Conservation (phyloP, 1,284 basidiomycete species). For the Apiotrichum sp. region DNA sequence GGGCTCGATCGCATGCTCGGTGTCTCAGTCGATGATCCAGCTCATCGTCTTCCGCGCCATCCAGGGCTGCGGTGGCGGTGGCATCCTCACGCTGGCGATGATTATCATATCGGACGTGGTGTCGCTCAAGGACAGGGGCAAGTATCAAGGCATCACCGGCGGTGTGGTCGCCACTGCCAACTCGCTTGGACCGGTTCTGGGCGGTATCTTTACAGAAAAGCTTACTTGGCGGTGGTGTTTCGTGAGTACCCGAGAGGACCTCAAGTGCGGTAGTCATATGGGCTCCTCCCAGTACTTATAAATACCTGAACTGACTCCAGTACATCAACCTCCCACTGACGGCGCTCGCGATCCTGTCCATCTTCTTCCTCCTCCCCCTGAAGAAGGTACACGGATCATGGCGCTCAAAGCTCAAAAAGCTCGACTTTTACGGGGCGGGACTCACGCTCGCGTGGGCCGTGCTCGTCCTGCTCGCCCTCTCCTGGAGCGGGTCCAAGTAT, state of each 20-base stretch:
- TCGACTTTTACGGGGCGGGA: conserved; percentile 60
- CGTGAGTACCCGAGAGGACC: conserved; percentile 2
- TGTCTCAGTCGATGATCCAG: conserved; percentile 57
- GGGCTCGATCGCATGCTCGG: conserved; percentile 49
- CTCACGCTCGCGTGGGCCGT: conserved; percentile 58
- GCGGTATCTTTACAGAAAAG: conserved; percentile 35
- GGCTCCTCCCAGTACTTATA: too few species aligned
- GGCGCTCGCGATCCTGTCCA: conserved; percentile 51
- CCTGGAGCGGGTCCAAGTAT: conserved; percentile 65
- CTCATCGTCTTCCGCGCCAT: conserved; percentile 60
- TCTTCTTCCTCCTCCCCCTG: conserved; percentile 59
- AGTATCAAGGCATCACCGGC: conserved; percentile 42
- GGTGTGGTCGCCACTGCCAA: conserved; percentile 36
- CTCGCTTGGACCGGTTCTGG: conserved; percentile 40
- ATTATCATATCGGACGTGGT: conserved; percentile 34
- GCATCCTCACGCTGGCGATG: conserved; percentile 29
- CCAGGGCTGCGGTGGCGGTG: conserved; percentile 29
- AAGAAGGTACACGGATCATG: conserved; percentile 60
- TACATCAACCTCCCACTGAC: conserved; percentile 62
- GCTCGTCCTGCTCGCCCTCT: conserved; percentile 61
- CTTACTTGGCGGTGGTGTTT: conserved; percentile 36
- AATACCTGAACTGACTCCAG: conserved; percentile 32
- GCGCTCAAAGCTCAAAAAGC: conserved; percentile 54
- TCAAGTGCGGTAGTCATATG: not conserved
- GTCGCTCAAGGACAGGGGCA: conserved; percentile 40